A percentile compares a stretch with the other conserved stretches of the same genome.
phyloP scores from a whole-genome alignment of 139 green algal species.

The Tetradesmus obliquus region DNA sequence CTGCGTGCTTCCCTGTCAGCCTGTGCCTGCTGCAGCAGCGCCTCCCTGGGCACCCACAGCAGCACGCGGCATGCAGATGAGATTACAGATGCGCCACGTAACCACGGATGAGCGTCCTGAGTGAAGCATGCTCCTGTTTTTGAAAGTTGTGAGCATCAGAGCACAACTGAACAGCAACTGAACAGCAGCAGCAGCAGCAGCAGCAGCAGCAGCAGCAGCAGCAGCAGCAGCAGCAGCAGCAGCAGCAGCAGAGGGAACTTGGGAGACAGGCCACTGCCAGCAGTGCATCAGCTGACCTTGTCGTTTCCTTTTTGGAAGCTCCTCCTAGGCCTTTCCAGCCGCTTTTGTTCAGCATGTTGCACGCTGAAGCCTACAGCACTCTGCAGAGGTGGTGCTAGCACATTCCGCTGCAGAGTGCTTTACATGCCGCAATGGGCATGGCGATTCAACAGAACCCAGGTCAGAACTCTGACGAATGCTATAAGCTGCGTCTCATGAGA shows the following conservation, averaged over 20 bases:
- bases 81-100: no score
- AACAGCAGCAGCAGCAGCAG: no score
- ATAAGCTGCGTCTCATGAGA: no score
- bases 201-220: not conserved
- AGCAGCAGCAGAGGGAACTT: not conserved
- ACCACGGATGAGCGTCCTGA: no score
- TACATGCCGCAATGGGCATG: not conserved
- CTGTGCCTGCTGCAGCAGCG: conserved; percentile 58
- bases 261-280: not conserved
- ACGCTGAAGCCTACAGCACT: not conserved
- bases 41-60: conserved; percentile 38
- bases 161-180: no score
- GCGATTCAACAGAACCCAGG: no score
- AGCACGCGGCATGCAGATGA: not conserved
- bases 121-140: no score
- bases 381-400: not conserved
- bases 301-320: conserved; percentile 47
- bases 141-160: not conserved
- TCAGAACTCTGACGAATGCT: no score
- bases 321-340: conserved; percentile 44
- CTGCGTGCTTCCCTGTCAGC: conserved; percentile 54
- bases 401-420: not conserved
- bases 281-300: conserved; percentile 42
- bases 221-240: not conserved
- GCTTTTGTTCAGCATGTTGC: not conserved